Percentiles rank a stretch among this genome's conserved stretches.
Conservation (phyloP, 345 rosid species). For the Carallia brachiata region DNA sequence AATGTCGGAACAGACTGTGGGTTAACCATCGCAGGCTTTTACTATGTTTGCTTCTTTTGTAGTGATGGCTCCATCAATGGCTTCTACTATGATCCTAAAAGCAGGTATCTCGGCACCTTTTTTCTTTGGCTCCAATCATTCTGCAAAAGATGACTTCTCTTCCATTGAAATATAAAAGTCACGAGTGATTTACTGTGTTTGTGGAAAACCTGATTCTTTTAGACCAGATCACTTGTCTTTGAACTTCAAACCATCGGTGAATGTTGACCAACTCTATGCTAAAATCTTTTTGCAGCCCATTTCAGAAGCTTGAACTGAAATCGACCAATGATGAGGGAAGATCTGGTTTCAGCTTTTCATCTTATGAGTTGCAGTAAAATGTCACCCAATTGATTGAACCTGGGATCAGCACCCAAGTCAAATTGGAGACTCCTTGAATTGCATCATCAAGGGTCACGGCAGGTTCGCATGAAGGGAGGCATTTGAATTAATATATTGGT, state of each 20-base stretch:
- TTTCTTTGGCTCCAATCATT: background rate
- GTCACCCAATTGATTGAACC: too few species aligned
- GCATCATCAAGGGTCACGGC: background rate
- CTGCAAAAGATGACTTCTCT: background rate
- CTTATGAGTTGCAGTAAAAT: slow-evolving; percentile 74
- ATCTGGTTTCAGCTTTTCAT: slow-evolving; percentile 74
- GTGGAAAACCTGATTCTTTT: background rate
- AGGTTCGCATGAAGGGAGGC: background rate
- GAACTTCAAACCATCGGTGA: background rate
- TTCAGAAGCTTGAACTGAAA: slow-evolving; percentile 91
- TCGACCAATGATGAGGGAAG: slow-evolving; percentile 67
- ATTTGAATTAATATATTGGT: background rate
- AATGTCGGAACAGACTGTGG: slow-evolving; percentile 99
- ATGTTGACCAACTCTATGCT: background rate
- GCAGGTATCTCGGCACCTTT: slow-evolving; percentile 49
- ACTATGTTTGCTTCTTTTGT: slow-evolving; percentile 96
- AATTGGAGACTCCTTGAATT: background rate
- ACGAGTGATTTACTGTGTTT: background rate
- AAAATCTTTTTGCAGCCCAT: slow-evolving; percentile 57
- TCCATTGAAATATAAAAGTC: background rate
- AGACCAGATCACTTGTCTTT: background rate
- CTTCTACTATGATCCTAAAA: slow-evolving; percentile 93
- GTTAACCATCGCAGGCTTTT: slow-evolving; percentile 94
- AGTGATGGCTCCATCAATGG: slow-evolving; percentile 90
- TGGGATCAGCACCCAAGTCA: background rate